Percentiles rank a stretch among this genome's conserved stretches.
Evolutionary conservation across 208 protist species (phyloP).

Genomic region (Sergeia podlipaevii): DNA sequence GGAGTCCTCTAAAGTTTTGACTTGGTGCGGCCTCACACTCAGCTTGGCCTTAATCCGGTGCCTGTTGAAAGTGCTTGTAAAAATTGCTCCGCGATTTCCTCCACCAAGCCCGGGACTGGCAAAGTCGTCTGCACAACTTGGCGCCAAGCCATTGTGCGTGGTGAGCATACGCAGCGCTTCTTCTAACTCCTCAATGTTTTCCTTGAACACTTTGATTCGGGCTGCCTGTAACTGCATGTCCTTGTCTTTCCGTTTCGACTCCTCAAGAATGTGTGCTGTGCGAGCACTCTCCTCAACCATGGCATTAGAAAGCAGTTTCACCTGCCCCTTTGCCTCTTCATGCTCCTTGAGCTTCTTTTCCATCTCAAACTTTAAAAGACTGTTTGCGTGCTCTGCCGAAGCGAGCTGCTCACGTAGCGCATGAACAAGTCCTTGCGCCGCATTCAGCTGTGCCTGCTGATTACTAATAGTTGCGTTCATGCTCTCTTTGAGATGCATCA

Average conservation of each 20-base stretch:
- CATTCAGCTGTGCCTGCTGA: constrained; percentile 73
- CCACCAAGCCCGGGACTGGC: no score
- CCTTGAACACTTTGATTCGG: constrained; percentile 55
- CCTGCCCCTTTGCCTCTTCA: constrained; percentile 50
- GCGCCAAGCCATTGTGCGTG: no score
- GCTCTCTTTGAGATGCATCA: constrained; percentile 71
- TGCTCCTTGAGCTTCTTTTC: constrained; percentile 41
- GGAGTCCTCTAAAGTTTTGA: not conserved
- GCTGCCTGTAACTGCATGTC: constrained; percentile 62
- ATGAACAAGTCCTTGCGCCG: constrained; percentile 64
- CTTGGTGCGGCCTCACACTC: no score
- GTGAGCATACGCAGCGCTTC: constrained; percentile 35
- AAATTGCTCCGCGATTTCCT: no score
- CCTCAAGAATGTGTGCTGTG: constrained; percentile 37
- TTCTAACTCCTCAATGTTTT: constrained; percentile 63
- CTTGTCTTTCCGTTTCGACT: constrained; percentile 31
- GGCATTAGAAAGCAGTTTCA: constrained; percentile 59
- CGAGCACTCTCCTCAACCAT: constrained; percentile 75
- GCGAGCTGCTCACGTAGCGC: constrained; percentile 71
- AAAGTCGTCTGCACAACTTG: no score
- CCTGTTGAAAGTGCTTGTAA: no score
- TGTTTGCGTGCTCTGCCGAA: constrained; percentile 65
- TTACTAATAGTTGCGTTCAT: constrained; percentile 82
- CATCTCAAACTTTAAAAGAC: constrained; percentile 40
- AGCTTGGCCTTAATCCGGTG: not conserved